phyloP scores from a whole-genome alignment of 345 rosid species.

The Sonneratia alba region DNA sequence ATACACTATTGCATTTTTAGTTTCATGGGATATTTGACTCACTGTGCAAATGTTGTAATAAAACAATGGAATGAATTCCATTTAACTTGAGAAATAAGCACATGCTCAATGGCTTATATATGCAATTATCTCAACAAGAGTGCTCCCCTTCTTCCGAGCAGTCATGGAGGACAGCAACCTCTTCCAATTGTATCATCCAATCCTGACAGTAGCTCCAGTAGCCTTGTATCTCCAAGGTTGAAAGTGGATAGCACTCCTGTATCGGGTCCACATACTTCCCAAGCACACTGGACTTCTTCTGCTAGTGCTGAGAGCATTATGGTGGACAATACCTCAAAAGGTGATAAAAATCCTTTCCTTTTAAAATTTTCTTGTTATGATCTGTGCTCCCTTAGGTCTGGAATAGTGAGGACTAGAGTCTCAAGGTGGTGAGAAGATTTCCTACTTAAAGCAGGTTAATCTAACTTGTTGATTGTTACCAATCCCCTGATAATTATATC shows the following conservation, averaged over 20 bases:
- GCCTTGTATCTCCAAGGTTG: slow-evolving; percentile 59
- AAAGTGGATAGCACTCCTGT: slow-evolving; percentile 38
- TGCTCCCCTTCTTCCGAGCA: slow-evolving; percentile 15
- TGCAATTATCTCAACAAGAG: background rate
- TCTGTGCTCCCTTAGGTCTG: background rate
- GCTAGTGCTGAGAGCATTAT: slow-evolving; percentile 23
- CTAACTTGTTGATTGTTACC: background rate
- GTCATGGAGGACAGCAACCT: slow-evolving; percentile 47
- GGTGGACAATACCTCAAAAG: slow-evolving; percentile 16
- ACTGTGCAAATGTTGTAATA: background rate
- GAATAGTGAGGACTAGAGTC: background rate
- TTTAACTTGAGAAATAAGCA: background rate
- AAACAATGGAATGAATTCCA: background rate
- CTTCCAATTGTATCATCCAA: slow-evolving; percentile 33
- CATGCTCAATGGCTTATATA: background rate
- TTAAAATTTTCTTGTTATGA: background rate
- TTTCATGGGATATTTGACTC: background rate
- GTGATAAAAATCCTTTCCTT: slow-evolving; percentile 27
- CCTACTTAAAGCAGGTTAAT: background rate
- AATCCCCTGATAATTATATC: background rate
- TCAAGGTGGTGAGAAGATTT: background rate
- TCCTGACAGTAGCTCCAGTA: slow-evolving; percentile 52
- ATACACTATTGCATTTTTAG: background rate
- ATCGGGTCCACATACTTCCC: slow-evolving; percentile 41
- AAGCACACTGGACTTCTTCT: slow-evolving; percentile 47